Base-by-base conservation (phyloP, 2,329 filamentous ascomycete species). In the Hypoxylon sp. region DNA sequence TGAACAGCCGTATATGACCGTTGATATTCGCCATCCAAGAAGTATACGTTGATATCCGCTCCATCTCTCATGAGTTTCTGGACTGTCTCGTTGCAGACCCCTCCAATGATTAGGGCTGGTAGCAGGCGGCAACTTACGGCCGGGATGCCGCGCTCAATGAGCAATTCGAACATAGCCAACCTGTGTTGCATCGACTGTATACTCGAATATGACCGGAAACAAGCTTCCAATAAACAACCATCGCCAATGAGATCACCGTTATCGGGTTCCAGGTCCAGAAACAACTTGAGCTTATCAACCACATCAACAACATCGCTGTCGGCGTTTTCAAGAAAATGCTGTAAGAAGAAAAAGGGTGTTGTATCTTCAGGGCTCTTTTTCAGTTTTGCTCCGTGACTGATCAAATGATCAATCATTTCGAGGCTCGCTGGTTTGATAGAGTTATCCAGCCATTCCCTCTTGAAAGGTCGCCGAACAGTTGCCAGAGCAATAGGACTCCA, bases 41-140 rank as follows among this genome's bases (percentile, higher is more conserved):
- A 42, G 48, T 54, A 57, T 51, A 37, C 46, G 15, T 61, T 51
- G 18, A 58, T 55, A 10, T 58, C 54, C 8, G 20, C 17, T 4
- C 48, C 54, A 2, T 27, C 42, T 4, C 45, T 20, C 7, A 61
- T 11, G 18, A 58, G 15, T 21, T 43, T 15, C 10, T 43, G 27
- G 18, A 55, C 45, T 24, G 55, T 20, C 8, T 55, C 45, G 9
- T n/a, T 26, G 23, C 11, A 3, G 33, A 11, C 10, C 49, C 18
- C 20, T 13, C 15, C 21, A 21, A 3, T 2, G 29, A 61, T 58
- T 1, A 61, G 41, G 33, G 31, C 20, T 7, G 54, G 13, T 1
- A 61, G 29, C 13, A 52, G 15, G 10, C 8, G n/a, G 49, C 46
- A 45, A 29, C 13, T 2, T 24, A 11, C 33, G n/a, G 35, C 15